phyloP scores from a whole-genome alignment of 179 eudicot species.

The Beta corolliflora region DNA sequence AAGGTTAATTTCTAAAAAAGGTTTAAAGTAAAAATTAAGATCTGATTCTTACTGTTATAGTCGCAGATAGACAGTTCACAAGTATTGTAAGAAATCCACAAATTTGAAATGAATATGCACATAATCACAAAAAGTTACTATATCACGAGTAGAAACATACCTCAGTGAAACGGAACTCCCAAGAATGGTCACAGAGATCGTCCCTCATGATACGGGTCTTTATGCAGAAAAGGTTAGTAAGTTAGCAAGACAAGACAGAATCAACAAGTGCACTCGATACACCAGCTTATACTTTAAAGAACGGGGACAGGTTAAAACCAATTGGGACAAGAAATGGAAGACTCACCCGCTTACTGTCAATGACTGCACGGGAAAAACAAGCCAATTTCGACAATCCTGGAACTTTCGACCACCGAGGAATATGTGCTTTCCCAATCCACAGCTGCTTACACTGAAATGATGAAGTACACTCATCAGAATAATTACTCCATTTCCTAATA shows the following conservation, averaged over 20 bases:
- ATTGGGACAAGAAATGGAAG: background rate
- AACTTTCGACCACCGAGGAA: conserved; percentile 64
- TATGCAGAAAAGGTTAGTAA: background rate
- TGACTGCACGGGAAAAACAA: conserved; percentile 58
- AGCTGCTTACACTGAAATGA: conserved; percentile 68
- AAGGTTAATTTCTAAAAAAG: background rate
- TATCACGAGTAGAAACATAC: background rate
- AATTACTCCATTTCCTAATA: background rate
- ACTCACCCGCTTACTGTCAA: conserved; percentile 76
- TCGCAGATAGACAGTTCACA: background rate
- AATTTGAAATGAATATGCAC: background rate
- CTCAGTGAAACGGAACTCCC: conserved; percentile 71
- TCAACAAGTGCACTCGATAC: background rate
- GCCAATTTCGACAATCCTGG: conserved; percentile 65
- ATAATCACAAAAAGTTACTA: background rate
- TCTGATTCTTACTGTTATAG: no score
- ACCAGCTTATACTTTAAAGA: background rate
- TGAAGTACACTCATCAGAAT: conserved; percentile 1
- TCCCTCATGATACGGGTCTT: conserved; percentile 72
- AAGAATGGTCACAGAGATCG: conserved; percentile 80
- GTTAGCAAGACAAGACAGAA: background rate
- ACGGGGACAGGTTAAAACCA: background rate
- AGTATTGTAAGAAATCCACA: background rate
- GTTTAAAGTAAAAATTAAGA: no score
- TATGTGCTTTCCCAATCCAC: conserved; percentile 89